Evolutionary conservation across 208 protist species (phyloP), one percentile per base, ranked within the genome.

Genomic region (Angomonas ambiguus): DNA sequence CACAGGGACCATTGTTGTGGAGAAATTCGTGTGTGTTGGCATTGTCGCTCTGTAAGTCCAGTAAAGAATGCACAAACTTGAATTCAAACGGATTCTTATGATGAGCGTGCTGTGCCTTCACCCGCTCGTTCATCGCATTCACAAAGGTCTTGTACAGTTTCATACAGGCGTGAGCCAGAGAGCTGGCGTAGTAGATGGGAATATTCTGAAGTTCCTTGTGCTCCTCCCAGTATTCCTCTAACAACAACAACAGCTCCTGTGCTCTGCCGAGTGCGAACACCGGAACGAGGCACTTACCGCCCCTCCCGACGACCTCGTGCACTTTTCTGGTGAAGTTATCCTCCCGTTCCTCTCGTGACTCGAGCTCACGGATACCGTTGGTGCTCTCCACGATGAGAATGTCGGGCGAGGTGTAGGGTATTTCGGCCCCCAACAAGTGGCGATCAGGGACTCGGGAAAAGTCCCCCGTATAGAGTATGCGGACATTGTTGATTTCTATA

Each of bases 161-260:
- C 95, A 99, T 99, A 82, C 97, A 99, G 58, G 97, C 92, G 77
- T 97, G 98, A 4, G 98, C 98, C 24, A 99, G 77, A 2, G 93
- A 97, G 42, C 96, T 99, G 45, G 97, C 97, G 80, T 99, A 99
- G 78, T 99, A 99, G 60, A 99, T 98, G 2, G 98, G 98, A 30
- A 99, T 91, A 55, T 94, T 72, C 66, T 99, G 98, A 66, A 99
- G 85, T 75, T 98, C 88, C 67, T 94, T 94, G 67, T 99, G 95
- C 13, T 64, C 74, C 20, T 97, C 91, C 98, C 98, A 99, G 74
- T 97, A 99, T 68, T 99, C 97, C 65, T 99, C 97, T 10, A 99
- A 81, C 78, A 99, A 99, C 18, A 99, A 83, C 11, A 99, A 79
- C 20, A 99, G 82, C 72, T 99, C 98, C 83, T 99, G 98, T 33